These are phyloP conservation scores for Talaromyces sp. DNA, from an alignment of 2,329 filamentous ascomycete genomes.

Conservation along the genomic window DNA sequence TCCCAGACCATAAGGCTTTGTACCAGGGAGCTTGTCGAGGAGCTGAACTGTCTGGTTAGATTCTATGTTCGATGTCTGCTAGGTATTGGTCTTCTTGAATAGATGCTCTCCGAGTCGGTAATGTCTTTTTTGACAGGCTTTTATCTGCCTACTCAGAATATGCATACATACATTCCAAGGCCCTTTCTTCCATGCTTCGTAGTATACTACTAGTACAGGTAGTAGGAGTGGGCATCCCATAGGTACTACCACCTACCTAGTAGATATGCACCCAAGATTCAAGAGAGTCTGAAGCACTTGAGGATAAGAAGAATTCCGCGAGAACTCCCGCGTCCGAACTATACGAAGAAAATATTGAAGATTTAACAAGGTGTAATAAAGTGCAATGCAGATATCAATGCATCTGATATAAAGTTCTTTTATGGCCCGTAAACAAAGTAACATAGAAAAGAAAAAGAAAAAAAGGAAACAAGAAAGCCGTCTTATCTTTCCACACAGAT, in stretches of 20 bases:
- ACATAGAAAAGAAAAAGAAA: slow-evolving; percentile 14
- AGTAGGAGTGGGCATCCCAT: too few relatives aligned
- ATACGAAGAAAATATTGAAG: not conserved
- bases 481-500: slow-evolving; percentile 12
- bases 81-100: not conserved
- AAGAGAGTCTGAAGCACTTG: too few relatives aligned
- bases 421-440: slow-evolving; percentile 9
- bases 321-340: too few relatives aligned
- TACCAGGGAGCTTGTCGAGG: slow-evolving; percentile 43
- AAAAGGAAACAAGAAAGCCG: slow-evolving; percentile 19
- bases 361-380: not conserved
- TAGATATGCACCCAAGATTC: too few relatives aligned
- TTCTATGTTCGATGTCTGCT: not conserved
- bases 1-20: slow-evolving; percentile 46
- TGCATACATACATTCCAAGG: too few relatives aligned
- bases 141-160: too few relatives aligned
- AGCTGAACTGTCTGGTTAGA: not conserved
- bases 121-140: too few relatives aligned
- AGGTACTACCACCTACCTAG: too few relatives aligned
- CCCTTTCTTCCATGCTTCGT: too few relatives aligned
- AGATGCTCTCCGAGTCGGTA: not conserved
- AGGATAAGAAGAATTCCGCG: too few relatives aligned
- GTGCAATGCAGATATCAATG: slow-evolving; percentile 18
- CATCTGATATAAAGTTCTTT: slow-evolving; percentile 23
- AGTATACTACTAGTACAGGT: too few relatives aligned